Evolutionary conservation across 306 rosid species (phyloP).

Genomic region (Aeschynomene evenia): DNA sequence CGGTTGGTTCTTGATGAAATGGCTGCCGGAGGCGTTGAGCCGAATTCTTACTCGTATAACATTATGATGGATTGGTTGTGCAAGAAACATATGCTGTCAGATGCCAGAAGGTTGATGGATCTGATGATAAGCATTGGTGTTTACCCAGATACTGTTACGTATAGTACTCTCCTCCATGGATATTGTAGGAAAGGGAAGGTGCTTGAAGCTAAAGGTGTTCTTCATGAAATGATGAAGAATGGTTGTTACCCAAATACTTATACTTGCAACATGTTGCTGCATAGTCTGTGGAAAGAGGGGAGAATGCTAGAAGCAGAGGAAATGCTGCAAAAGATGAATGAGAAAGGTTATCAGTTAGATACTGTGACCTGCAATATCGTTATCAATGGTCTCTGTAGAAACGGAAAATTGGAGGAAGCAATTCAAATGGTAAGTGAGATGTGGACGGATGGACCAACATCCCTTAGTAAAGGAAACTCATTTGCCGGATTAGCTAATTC

Average conservation of each 20-base stretch:
- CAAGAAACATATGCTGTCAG: slow-evolving; percentile 62
- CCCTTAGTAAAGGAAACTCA: slow-evolving; percentile 63
- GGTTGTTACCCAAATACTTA: slow-evolving; percentile 71
- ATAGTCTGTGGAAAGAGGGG: slow-evolving; percentile 91
- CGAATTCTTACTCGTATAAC: slow-evolving; percentile 66
- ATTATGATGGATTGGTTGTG: slow-evolving; percentile 78
- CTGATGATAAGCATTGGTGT: slow-evolving; percentile 60
- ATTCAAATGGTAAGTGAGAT: slow-evolving; percentile 71
- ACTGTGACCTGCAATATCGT: slow-evolving; percentile 82
- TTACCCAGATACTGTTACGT: slow-evolving; percentile 67
- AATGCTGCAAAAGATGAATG: slow-evolving; percentile 74
- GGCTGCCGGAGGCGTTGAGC: slow-evolving; percentile 55
- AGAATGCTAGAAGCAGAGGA: slow-evolving; percentile 77
- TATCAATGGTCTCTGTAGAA: slow-evolving; percentile 78
- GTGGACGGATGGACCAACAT: slow-evolving; percentile 78
- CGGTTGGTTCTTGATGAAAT: slow-evolving; percentile 63
- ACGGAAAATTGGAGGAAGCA: slow-evolving; percentile 82
- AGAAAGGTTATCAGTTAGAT: slow-evolving; percentile 63
- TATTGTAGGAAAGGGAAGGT: slow-evolving; percentile 74
- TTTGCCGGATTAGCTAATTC: slow-evolving; percentile 58
- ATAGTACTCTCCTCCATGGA: slow-evolving; percentile 73
- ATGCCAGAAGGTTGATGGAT: slow-evolving; percentile 64
- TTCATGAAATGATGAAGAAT: slow-evolving; percentile 67
- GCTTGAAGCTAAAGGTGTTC: slow-evolving; percentile 66
- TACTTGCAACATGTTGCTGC: slow-evolving; percentile 83